Base-by-base conservation (phyloP, 192 early-diverging fungal genomes). In the Entomortierella lignicola region DNA sequence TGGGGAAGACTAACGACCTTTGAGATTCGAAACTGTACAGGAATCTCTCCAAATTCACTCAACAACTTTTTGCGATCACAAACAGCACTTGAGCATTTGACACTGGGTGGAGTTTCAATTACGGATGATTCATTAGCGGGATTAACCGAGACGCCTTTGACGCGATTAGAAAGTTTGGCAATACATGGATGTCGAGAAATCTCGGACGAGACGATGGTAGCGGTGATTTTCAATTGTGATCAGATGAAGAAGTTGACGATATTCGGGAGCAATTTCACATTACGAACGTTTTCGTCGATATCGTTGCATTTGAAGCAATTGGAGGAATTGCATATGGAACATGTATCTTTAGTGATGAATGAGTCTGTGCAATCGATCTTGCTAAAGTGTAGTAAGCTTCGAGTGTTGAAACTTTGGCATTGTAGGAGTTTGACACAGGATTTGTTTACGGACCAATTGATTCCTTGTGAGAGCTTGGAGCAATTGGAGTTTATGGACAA, bases 401-500 rank as follows among this genome's bases (percentile, higher is more conserved):
- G 67, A 30, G 50, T 60, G 2, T 42, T 79, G 51, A 69, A 64
- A 41, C 31, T 79, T 6, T 79, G 75, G 75, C 75, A 79, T 30
- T 79, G 75, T 31, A 47, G 75, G 27, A 79, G 70, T 41, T 42
- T 79, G 26, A 79, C 67, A 17, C 61, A 66, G 18, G 75, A 79
- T n/a, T 12, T 79, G 20, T 70, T 79, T 23, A 70, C 62, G 4
- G 68, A 70, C 25, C 55, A 52, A 30, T 5, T 10, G 26, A 27
- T 21, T 3, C 67, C 75, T 2, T 69, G 67, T 44, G n/a, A 34
- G 10, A 56, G 26, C 6, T 58, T 79, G 39, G 65, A 70, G 13
- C 62, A 60, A 51, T 57, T 79, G 21, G 75, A 79, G n/a, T 79
- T 65, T 37, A 70, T 79, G 75, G 75, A 79, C 67, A 79, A 79